These are phyloP conservation scores for Epichloe gansuensis DNA, from an alignment of 2,329 filamentous ascomycete genomes.

Conservation along the genomic window DNA sequence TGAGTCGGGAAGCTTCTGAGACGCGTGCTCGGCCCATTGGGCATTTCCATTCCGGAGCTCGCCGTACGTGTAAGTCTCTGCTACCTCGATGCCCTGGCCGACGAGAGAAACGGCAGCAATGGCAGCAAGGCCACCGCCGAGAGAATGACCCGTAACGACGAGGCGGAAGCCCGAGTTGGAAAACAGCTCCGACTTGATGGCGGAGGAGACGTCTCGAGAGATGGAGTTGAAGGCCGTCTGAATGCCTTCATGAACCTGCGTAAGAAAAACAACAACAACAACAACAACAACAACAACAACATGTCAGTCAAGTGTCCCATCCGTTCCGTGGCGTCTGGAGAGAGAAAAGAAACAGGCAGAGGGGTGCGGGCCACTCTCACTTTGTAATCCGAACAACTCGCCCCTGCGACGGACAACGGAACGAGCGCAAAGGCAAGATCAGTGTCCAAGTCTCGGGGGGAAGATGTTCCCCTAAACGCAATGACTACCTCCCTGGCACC, in stretches of 20 bases:
- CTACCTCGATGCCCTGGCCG: background rate
- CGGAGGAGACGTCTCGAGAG: background rate
- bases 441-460: background rate
- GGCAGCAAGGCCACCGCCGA: background rate
- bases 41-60: constrained; percentile 2
- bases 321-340: too few relatives aligned
- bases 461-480: constrained; percentile 3
- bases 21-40: background rate
- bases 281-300: too few relatives aligned
- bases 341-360: too few relatives aligned
- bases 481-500: background rate
- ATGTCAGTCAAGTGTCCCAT: too few relatives aligned
- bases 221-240: background rate
- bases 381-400: constrained; percentile 2
- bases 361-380: background rate
- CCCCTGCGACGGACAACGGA: background rate
- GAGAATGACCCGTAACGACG: constrained; percentile 2
- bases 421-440: constrained; percentile 1
- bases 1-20: background rate
- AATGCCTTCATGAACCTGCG: constrained; percentile 2
- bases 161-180: background rate
- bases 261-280: background rate
- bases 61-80: constrained; percentile 3
- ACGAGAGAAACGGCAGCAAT: background rate
- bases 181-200: background rate